These are phyloP conservation scores for Cicer pinnatifidum DNA, from an alignment of 306 rosid genomes.

Conservation along the genomic window DNA sequence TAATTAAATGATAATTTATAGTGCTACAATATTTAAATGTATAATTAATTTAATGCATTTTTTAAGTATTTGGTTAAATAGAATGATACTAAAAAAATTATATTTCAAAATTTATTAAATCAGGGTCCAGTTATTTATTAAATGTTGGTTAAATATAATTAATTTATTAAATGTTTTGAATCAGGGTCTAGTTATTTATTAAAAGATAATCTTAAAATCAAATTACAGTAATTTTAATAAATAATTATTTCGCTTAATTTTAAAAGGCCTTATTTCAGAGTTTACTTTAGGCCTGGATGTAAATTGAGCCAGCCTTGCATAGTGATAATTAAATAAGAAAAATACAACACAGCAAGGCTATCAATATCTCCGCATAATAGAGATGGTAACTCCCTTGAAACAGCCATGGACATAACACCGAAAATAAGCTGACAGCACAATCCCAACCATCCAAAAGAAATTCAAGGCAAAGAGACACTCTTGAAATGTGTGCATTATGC, in stretches of 20 bases:
- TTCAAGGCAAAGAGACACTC: constrained; percentile 19
- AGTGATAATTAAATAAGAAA: background rate
- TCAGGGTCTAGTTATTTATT: background rate
- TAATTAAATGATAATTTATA: no score
- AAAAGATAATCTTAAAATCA: background rate
- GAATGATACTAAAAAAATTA: no score
- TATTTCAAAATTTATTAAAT: no score
- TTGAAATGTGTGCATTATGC: constrained; percentile 37
- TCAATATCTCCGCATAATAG: constrained; percentile 18
- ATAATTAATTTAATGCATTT: no score
- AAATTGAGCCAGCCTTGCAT: background rate
- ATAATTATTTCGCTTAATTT: background rate
- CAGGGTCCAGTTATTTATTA: no score
- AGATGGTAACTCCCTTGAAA: constrained; percentile 17
- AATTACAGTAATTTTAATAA: background rate
- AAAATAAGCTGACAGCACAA: constrained; percentile 14
- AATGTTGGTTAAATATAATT: no score
- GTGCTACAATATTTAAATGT: no score
- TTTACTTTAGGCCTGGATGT: background rate
- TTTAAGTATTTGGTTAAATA: no score
- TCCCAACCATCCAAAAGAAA: constrained; percentile 19
- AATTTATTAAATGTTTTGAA: no score
- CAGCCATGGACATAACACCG: constrained; percentile 8
- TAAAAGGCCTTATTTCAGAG: background rate
- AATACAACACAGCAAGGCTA: background rate